These are phyloP conservation scores for Pichia rugopelliculosa DNA, from an alignment of 805 yeast genomes.

Conservation along the genomic window DNA sequence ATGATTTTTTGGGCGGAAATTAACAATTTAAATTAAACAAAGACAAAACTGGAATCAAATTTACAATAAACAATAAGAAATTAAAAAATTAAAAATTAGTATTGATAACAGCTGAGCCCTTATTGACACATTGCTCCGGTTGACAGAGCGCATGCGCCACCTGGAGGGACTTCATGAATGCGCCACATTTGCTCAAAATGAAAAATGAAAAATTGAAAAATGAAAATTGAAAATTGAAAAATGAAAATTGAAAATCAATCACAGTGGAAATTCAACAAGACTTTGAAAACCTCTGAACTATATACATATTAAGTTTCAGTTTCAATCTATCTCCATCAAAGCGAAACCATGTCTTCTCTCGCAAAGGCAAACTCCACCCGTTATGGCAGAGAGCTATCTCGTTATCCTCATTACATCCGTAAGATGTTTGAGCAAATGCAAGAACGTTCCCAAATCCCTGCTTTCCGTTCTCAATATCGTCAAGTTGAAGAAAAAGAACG, in stretches of 20 bases:
- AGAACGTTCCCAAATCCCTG: constrained; percentile 26
- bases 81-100: no score
- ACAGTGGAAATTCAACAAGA: background rate
- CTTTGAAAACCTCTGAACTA: no score
- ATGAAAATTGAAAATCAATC: background rate
- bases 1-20: no score
- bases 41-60: no score
- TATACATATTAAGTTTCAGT: no score
- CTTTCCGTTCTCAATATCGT: constrained; percentile 21
- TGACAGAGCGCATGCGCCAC: background rate
- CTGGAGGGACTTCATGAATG: no score
- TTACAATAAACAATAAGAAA: no score
- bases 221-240: background rate
- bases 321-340: background rate
- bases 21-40: background rate
- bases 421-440: constrained; percentile 26
- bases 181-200: no score
- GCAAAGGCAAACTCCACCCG: constrained; percentile 19
- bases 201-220: background rate
- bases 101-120: background rate
- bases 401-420: constrained; percentile 23
- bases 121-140: background rate
- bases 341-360: constrained; percentile 5
- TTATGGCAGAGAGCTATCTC: constrained; percentile 26
- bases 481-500: constrained; percentile 28